Base-by-base conservation (phyloP, 805 yeast species). In the Grigorovia humatica region DNA sequence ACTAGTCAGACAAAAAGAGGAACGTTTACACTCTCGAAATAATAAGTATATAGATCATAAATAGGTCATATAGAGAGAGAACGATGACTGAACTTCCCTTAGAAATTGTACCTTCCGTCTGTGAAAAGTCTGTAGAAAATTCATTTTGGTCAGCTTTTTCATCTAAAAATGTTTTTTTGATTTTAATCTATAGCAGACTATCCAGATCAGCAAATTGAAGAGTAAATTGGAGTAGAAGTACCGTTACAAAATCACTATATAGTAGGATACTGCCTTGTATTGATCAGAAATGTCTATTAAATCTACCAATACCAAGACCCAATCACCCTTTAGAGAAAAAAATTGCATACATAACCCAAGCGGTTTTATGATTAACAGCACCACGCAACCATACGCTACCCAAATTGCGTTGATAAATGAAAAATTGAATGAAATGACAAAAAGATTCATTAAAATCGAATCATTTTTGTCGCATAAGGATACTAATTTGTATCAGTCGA, bases 391-490 rank as follows among this genome's bases (percentile, higher is more conserved):
- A 38, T 43, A 20, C 18, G 18, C 43, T 18, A 56, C 54, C 4
- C 57, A 59, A 46, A 51, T 56, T n/a, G 47, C 47, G 4, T 8
- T 49, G 6, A 23, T 52, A 11, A 49, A 52, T 40, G 32, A 48
- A 4, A 46, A 40, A 27, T 27, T 52, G 11, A 45, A 47, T 12
- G 41, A n/a, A 3, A 29, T 52, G 20, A 43, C 46, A 1, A 20
- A 43, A 8, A 47, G 52, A 38, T 49, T 48, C 32, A 44, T 51
- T 2, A 51, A 48, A 18, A 38, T 61, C 42, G 63, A 59, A 43
- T 32, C 55, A 4, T 17, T 58, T 40, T 20, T 60, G 9, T 42
- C 53, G 18, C 49, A 57, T 7, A 59, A 55, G 32, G 64, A 61
- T 32, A 46, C 54, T 6, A 46, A 58, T 19, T 45, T 57, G 20